phyloP scores from a whole-genome alignment of 2,329 filamentous ascomycete species.

The Monilinia polystroma region DNA sequence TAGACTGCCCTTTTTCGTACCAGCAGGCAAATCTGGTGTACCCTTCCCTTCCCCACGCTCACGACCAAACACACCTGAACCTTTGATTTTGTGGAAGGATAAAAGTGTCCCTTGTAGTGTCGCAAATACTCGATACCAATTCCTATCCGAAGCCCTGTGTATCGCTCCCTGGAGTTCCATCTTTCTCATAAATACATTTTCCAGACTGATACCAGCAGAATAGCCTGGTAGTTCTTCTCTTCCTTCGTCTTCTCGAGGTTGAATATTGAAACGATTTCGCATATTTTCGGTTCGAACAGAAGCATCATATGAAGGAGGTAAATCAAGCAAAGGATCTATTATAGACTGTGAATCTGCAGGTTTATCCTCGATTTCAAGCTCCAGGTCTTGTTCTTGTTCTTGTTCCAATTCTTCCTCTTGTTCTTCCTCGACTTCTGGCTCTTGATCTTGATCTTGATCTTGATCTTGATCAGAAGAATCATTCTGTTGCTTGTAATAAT shows the following conservation, averaged over 20 bases:
- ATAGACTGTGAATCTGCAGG: neutral
- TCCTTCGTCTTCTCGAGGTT: constrained; percentile 43
- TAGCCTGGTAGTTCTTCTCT: constrained; percentile 55
- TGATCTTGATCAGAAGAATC: constrained; percentile 12
- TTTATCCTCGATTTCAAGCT: constrained; percentile 6
- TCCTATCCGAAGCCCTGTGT: constrained; percentile 59
- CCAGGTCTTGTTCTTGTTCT: neutral
- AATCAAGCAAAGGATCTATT: constrained; percentile 18
- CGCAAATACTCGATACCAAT: constrained; percentile 63
- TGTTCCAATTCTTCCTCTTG: constrained; percentile 12
- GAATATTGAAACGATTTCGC: constrained; percentile 35
- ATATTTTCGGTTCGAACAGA: constrained; percentile 27
- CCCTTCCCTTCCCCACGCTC: constrained; percentile 50
- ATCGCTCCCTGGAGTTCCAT: constrained; percentile 66
- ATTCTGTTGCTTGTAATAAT: constrained; percentile 17
- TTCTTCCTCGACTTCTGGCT: constrained; percentile 10
- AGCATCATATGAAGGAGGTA: constrained; percentile 32
- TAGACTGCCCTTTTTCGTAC: constrained; percentile 54
- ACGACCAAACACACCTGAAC: constrained; percentile 52
- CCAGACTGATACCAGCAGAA: constrained; percentile 54
- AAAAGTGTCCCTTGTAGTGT: constrained; percentile 68
- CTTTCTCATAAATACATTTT: constrained; percentile 61
- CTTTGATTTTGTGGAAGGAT: constrained; percentile 63
- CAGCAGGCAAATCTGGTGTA: constrained; percentile 52
- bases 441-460: constrained; percentile 8